Percentiles rank a stretch among this genome's conserved stretches.
phyloP scores from a whole-genome alignment of 129 eudicot species.

The Centrapalus pauciflorus region DNA sequence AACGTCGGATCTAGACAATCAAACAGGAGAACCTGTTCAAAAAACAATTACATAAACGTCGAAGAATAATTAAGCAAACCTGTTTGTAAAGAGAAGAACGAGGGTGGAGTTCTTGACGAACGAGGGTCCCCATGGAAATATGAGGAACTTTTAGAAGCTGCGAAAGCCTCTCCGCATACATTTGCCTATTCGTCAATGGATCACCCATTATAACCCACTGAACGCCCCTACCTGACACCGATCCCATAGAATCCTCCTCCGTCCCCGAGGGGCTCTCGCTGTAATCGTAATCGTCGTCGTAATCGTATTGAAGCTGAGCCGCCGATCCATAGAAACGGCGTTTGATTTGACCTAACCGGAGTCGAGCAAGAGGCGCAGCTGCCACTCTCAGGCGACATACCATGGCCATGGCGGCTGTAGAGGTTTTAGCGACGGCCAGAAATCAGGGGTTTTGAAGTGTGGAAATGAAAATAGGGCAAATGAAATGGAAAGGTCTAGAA shows the following conservation, averaged over 20 bases:
- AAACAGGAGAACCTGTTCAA: background rate
- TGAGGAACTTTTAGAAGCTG: slow-evolving; percentile 79
- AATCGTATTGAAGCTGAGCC: slow-evolving; percentile 63
- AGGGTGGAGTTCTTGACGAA: slow-evolving; percentile 80
- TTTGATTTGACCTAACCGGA: slow-evolving; percentile 12
- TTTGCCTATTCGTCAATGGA: slow-evolving; percentile 72
- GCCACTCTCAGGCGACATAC: slow-evolving; percentile 48
- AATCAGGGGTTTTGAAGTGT: slow-evolving; percentile 27
- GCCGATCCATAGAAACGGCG: slow-evolving; percentile 67
- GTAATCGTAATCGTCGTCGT: slow-evolving; percentile 32
- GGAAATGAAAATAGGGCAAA: background rate
- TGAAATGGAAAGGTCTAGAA: background rate
- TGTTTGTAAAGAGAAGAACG: slow-evolving; percentile 67
- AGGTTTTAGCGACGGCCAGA: slow-evolving; percentile 22
- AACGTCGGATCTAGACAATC: background rate
- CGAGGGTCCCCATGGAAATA: slow-evolving; percentile 83
- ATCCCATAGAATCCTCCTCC: slow-evolving; percentile 64
- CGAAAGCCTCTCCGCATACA: slow-evolving; percentile 72
- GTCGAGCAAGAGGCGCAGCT: slow-evolving; percentile 21
- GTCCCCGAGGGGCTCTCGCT: slow-evolving; percentile 17
- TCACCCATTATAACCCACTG: slow-evolving; percentile 98
- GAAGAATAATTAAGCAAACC: slow-evolving; percentile 28
- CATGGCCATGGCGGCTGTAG: slow-evolving; percentile 62
- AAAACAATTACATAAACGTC: background rate
- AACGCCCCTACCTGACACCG: slow-evolving; percentile 67